Evolutionary conservation across 225 moss, liverwort and hornwort species (phyloP), one percentile per base, ranked within the genome.

Genomic region (Pseudoscleropodium purum): DNA sequence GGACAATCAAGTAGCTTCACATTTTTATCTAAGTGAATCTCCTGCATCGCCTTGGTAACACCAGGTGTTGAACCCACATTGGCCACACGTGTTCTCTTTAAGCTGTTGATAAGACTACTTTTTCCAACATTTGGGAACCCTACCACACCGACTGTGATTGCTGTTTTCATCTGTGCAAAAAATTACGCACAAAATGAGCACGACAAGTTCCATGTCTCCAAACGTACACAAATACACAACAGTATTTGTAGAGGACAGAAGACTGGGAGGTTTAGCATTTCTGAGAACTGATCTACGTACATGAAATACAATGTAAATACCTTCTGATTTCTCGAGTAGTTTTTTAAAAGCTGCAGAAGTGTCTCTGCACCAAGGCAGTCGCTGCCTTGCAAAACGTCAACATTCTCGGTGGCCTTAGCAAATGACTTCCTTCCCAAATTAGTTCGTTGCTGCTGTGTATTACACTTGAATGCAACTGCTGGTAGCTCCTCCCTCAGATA

Each of bases 81-180:
- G 36, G 95, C 96, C 59, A 96, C 98, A 85, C 96, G 94, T 23
- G 96, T 95, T 73, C 97, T 93, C 91, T 97, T 97, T 86, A 98
- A 87, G 86, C 96, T 97, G 93, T 97, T 98, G 88, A 99, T 99
- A 26, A 99, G 92, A 92, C 97, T 97, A 91, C 98, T 99, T 90
- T 97, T 99, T 30, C 98, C 98, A 88, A 99, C 98, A 92, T 99
- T 99, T 81, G 97, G 98, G 81, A 95, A 99, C 68, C 98, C 98
- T 88, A 99, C 98, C 41, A 99, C 96, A 69, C 97, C 98, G 47
- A 99, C 98, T 79, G 97, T 96, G 68, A 99, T 95, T 65, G 97
- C 97, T 87, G 96, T 98, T 93, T 97, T 98, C 90, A 98, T 96
- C 98, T 98, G 93, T 66, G 62, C 84, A 79, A 79, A 64, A 83